Base-by-base conservation (phyloP, 75 land plant genomes). In the Cryptomeria japonica region DNA sequence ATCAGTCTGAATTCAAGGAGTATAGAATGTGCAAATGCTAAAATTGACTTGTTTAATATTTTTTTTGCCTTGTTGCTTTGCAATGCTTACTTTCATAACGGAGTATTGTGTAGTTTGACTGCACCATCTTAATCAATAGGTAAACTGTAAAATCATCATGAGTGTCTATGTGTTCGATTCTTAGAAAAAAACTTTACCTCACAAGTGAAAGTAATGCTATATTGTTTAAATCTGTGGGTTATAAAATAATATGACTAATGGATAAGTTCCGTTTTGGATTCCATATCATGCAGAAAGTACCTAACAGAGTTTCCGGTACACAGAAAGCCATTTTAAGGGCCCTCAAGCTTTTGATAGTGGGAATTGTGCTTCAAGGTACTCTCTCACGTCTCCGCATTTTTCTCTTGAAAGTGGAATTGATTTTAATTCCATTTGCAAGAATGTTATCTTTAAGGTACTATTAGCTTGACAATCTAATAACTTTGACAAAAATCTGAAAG, bases 341-440 rank as follows among this genome's bases (percentile, higher is more conserved):
- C 15, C 3, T 90, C 79, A 92, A 95, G 85, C 93, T 95, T 18
- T 93, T 94, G 85, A 39, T 93, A 34, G 84, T 95, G 58, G 96
- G 96, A 37, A 58, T 95, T 88, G 47, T 95, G 61, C 91, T 95
- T 46, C 96, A 95, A 94, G 96, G 96, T 95, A 90, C 36, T 56
- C 14, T 80, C 61, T 6, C 85, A 31, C 86, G 3, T 36, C n/a
- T 14, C 28, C 0, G n/a, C 56, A 46, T 2, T n/a, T 10, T 19
- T 87, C 4, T 87, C 31, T 34, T 84, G 10, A 47, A 87, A 47
- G 12, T 13, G 53, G 36, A 39, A 46, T 80, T 41, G 51, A 41
- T 37, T 46, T 31, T 46, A 12, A 38, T 34, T 84, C 51, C 53
- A 84, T 39, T 42, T 47, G 38, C 32, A 18, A 85, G 76, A 85